Evolutionary conservation across 108 stramenopile species (phyloP), one percentile per base, ranked within the genome.

Genomic region (Skeletonema tropicum): DNA sequence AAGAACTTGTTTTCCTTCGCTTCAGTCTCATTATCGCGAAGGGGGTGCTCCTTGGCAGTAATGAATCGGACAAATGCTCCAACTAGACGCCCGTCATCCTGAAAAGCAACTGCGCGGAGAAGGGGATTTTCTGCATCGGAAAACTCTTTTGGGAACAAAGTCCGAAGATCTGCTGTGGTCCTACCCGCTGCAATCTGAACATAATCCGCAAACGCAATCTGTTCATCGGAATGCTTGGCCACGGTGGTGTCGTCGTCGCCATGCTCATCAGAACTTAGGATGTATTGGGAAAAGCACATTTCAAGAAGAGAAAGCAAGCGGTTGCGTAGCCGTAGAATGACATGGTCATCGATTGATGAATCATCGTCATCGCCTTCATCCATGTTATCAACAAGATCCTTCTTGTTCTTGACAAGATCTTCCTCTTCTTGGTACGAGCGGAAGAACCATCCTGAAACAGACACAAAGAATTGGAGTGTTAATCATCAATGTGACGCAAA

Each of bases 41-140:
- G 83, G 59, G 45, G n/a, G 38, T 69, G 41, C 58, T 89, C 90
- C 58, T 82, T 72, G 7, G 86, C 85, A 10, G 75, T 83, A 17
- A 95, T 70, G 49, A 74, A 95, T 12, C 94, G 81, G 12, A 87
- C 86, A 61, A 68, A 86, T 4, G 87, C 90, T 29, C 89, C 92
- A 64, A 89, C 76, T 48, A 94, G 31, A 26, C 78, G 80, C 3
- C 73, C 59, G 64, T 92, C 95, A 25, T 89, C 82, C 15, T 48
- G 58, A 39, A 92, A 31, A 32, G 93, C 90, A 69, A 89, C 79
- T 29, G 85, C 69, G 13, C 87, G 79, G 26, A 92, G 86, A 32
- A 85, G 59, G 33, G 87, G 83, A 17, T 82, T 83, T 39, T 81
- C 58, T 42, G 90, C 90, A 59, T 83, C 68, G 0, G 73, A 38